Percentiles rank a stretch among this genome's conserved stretches.
Evolutionary conservation across 208 protist species (phyloP).

Genomic region (Polymyxa betae): DNA sequence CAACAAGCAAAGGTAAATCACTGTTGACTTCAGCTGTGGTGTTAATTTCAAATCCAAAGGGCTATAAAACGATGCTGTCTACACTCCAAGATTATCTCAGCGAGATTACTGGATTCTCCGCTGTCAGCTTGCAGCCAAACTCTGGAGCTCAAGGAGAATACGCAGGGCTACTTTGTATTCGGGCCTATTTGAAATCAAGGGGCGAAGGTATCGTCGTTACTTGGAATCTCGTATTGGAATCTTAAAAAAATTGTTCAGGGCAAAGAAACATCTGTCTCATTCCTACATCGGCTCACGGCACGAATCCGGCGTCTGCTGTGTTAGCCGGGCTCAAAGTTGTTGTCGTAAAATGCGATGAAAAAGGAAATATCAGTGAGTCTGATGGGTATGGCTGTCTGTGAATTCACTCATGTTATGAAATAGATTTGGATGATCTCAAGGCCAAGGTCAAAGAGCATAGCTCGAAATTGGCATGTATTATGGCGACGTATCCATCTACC

Average conservation of each 20-base stretch:
- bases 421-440: conserved; percentile 87
- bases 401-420: background rate
- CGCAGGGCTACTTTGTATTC: conserved; percentile 84
- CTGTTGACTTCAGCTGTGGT: background rate
- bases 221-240: no score
- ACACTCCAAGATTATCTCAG: conserved; percentile 45
- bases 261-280: conserved; percentile 95
- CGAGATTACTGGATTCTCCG: conserved; percentile 80
- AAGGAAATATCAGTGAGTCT: conserved; percentile 75
- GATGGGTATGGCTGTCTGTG: background rate
- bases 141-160: conserved; percentile 95
- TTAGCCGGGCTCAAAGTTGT: conserved; percentile 78
- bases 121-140: conserved; percentile 93
- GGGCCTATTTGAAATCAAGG: conserved; percentile 72
- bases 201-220: conserved; percentile 57
- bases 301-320: conserved; percentile 94
- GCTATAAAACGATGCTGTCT: conserved; percentile 56
- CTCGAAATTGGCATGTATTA: conserved; percentile 87
- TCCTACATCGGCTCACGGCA: conserved; percentile 93
- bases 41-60: conserved; percentile 78
- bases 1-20: background rate
- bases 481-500: conserved; percentile 76
- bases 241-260: no score
- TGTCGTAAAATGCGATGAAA: conserved; percentile 81
- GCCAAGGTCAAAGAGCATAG: conserved; percentile 84